Percentiles rank a stretch among this genome's conserved stretches.
Evolutionary conservation across 2,329 filamentous ascomycete genomes (phyloP).

Genomic region (Penicillium sp.): DNA sequence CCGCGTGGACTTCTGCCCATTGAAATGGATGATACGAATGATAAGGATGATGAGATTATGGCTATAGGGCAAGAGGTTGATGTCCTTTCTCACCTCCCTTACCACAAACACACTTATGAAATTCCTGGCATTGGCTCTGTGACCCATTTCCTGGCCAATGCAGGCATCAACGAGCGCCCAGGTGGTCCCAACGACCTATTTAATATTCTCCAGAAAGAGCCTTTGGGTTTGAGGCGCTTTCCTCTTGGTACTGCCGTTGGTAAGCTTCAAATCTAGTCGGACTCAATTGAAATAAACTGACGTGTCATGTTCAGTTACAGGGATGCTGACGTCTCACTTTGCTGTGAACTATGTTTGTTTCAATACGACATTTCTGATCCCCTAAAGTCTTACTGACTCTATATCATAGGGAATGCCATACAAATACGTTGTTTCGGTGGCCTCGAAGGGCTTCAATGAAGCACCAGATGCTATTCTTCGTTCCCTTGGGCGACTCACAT

Average conservation of each 20-base stretch:
- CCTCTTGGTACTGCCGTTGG: slow-evolving; percentile 33
- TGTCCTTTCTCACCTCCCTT: slow-evolving; percentile 30
- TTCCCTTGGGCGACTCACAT: slow-evolving; percentile 53
- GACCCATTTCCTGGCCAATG: slow-evolving; percentile 59
- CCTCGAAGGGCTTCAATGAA: slow-evolving; percentile 44
- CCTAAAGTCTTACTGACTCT: slow-evolving; percentile 12
- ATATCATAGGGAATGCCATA: slow-evolving; percentile 55
- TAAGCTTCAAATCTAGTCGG: slow-evolving; percentile 19
- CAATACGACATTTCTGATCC: neutral
- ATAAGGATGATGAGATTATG: neutral
- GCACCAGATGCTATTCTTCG: slow-evolving; percentile 45
- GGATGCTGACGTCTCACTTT: slow-evolving; percentile 49
- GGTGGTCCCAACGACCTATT: slow-evolving; percentile 66
- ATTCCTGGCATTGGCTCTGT: slow-evolving; percentile 46
- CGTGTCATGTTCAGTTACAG: slow-evolving; percentile 26
- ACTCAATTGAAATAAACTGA: neutral
- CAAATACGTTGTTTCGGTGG: slow-evolving; percentile 57
- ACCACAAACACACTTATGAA: slow-evolving; percentile 34
- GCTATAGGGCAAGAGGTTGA: slow-evolving; percentile 22
- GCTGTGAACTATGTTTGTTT: slow-evolving; percentile 46
- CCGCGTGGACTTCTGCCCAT: no score
- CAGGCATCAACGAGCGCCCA: slow-evolving; percentile 50
- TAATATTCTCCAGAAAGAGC: slow-evolving; percentile 44
- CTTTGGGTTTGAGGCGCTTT: slow-evolving; percentile 51
- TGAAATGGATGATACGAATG: no score